Evolutionary conservation across 1,284 basidiomycete genomes (phyloP), one percentile per base, ranked within the genome.

Genomic region (Trichosporon sp.): DNA sequence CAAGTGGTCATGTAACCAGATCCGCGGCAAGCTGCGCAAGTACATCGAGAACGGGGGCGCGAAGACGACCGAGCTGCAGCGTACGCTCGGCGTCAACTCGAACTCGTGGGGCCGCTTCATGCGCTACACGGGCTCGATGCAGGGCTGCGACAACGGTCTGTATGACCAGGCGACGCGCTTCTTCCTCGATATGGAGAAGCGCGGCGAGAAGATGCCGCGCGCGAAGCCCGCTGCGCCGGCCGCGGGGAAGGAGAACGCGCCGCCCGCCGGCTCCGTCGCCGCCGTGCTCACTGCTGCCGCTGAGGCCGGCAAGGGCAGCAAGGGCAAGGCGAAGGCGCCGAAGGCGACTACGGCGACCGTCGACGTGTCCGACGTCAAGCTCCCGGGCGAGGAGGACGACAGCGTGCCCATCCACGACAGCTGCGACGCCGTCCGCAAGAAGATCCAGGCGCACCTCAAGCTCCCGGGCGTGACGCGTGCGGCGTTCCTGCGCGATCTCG

Each of bases 1-100:
- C 58, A 66, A 62, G 53, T 66, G 65, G 65, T 62, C 42, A 13
- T 66, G 65, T 58, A 62, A 66, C 58, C 65, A 66, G 42, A 60
- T 66, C 23, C 65, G 65, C 65, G 29, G 38, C 18, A 25, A 29
- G 9, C 44, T 62, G 58, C 56, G 65, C 27, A 62, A 31, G 35
- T 62, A 42, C 29, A 62, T 66, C 13, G 65, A 66, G 58, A 66
- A 51, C 21, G 65, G 65, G 21, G 65, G 38, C 27, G 62, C 62
- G 42, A 66, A 62, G 42, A 60, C 47, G 38, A 51, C 58, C 38
- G 65, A 62, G 65, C 44, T 66, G 38, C 65, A 66, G 31, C 38
- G 42, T 12, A 27, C 27, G 58, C 58, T 66, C 29, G 58, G 58
- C 12, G 65, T 66, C 29, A 62, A 62, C 42, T 29, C 65, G 5